These are phyloP conservation scores for Russula abietina DNA, from an alignment of 768 basidiomycete species.

Conservation along the genomic window DNA sequence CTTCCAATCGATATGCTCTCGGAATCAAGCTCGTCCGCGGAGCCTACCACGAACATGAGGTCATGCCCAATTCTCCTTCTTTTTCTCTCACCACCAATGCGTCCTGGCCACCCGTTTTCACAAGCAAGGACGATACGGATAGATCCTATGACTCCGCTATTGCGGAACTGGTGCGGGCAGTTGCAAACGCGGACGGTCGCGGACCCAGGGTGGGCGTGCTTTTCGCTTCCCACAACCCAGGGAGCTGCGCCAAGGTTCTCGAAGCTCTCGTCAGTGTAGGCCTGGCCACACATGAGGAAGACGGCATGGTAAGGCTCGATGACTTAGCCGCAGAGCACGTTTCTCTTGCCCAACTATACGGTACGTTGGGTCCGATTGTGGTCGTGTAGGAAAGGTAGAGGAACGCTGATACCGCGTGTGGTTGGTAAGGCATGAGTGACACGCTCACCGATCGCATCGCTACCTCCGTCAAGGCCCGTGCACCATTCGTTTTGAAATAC, in stretches of 20 bases:
- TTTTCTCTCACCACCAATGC: conserved; percentile 52
- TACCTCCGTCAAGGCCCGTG: conserved; percentile 40
- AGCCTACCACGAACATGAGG: conserved; percentile 81
- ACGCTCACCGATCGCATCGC: conserved; percentile 69
- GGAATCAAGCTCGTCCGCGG: conserved; percentile 93
- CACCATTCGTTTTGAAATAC: conserved; percentile 81
- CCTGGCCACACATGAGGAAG: conserved; percentile 37
- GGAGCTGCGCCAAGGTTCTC: conserved; percentile 56
- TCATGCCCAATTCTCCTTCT: conserved; percentile 30
- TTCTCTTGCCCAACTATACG: conserved; percentile 77
- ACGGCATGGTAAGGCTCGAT: conserved; percentile 37
- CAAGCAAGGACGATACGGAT: conserved; percentile 66
- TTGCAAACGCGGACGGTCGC: conserved; percentile 45
- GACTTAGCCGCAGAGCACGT: conserved; percentile 59
- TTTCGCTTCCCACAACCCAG: conserved; percentile 85
- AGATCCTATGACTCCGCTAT: conserved; percentile 62
- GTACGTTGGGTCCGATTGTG: conserved; percentile 36
- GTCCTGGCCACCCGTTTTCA: conserved; percentile 59
- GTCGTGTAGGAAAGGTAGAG: not conserved
- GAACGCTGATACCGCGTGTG: not conserved
- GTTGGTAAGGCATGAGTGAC: conserved; percentile 71
- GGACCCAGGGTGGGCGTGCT: conserved; percentile 52
- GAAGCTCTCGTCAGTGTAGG: conserved; percentile 51
- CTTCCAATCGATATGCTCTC: conserved; percentile 59
- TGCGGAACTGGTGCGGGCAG: conserved; percentile 45